phyloP scores from a whole-genome alignment of 1,284 basidiomycete genomes.

The Pterulicium gracile region DNA sequence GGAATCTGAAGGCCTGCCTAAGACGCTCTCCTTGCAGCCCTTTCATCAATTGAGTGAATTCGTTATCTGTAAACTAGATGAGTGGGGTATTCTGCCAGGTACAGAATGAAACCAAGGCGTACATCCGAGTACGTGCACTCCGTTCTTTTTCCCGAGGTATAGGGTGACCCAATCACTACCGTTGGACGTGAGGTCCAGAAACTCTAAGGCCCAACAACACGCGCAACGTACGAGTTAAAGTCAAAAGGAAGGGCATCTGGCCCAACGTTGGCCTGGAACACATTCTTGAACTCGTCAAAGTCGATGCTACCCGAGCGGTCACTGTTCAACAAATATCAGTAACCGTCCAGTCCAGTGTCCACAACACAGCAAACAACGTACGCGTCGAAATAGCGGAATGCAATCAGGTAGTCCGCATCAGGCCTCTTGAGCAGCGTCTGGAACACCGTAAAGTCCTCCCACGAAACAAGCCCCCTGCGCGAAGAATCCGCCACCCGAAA shows the following conservation, averaged over 20 bases:
- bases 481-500: slow-evolving; percentile 85
- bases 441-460: slow-evolving; percentile 92
- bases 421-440: slow-evolving; percentile 84
- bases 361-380: slow-evolving; percentile 29
- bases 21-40: slow-evolving; percentile 92
- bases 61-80: slow-evolving; percentile 50
- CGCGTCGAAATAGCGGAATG: slow-evolving; percentile 95
- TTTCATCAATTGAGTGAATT: slow-evolving; percentile 96
- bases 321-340: slow-evolving; percentile 25
- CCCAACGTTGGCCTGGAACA: slow-evolving; percentile 75
- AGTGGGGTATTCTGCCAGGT: not conserved
- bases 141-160: slow-evolving; percentile 86
- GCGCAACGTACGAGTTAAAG: slow-evolving; percentile 67
- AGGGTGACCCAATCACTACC: slow-evolving; percentile 86
- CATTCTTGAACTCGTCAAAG: slow-evolving; percentile 88
- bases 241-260: slow-evolving; percentile 85
- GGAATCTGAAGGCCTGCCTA: slow-evolving; percentile 84
- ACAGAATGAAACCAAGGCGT: slow-evolving; percentile 21
- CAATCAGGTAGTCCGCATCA: slow-evolving; percentile 93
- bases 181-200: slow-evolving; percentile 8
- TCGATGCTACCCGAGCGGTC: slow-evolving; percentile 84
- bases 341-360: not conserved
- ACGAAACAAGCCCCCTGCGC: slow-evolving; percentile 73
- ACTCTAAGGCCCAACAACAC: not conserved
- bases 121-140: slow-evolving; percentile 87